These are phyloP conservation scores for Pseudogymnoascus sp. DNA, from an alignment of 2,329 filamentous ascomycete species.

Conservation along the genomic window DNA sequence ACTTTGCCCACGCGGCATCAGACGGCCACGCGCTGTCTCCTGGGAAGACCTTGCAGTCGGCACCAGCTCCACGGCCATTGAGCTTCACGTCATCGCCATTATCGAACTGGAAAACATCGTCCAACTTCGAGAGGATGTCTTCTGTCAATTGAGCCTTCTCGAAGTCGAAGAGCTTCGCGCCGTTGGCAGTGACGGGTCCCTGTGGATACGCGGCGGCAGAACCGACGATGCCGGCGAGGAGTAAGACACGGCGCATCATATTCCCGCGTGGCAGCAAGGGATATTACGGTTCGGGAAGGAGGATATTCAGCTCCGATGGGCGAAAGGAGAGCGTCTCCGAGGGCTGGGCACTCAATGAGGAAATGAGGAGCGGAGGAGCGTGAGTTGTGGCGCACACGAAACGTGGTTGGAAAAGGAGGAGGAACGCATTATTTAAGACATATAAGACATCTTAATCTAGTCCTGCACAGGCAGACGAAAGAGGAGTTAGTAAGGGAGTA, in stretches of 20 bases:
- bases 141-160: conserved; percentile 8
- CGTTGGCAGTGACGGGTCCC: neutral
- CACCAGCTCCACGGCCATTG: conserved; percentile 4
- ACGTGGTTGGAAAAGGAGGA: neutral
- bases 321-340: neutral
- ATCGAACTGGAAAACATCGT: conserved; percentile 10
- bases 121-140: conserved; percentile 4
- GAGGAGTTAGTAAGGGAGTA: conserved; percentile 7
- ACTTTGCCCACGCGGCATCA: conserved; percentile 34
- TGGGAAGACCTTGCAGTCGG: conserved; percentile 19
- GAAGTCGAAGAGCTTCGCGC: conserved; percentile 2
- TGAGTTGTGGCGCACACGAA: neutral
- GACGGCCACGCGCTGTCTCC: conserved; percentile 39
- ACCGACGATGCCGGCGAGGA: conserved; percentile 4
- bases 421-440: conserved; percentile 2
- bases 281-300: neutral
- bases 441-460: conserved; percentile 5
- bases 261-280: conserved; percentile 1
- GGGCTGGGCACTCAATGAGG: neutral
- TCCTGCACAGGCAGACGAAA: neutral
- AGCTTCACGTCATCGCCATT: neutral
- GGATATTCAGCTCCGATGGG: conserved; percentile 1
- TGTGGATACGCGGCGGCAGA: neutral
- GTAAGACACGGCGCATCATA: conserved; percentile 9
- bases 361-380: neutral